phyloP scores from a whole-genome alignment of 2,329 filamentous ascomycete species.

The Aspergillus thermomutatus region DNA sequence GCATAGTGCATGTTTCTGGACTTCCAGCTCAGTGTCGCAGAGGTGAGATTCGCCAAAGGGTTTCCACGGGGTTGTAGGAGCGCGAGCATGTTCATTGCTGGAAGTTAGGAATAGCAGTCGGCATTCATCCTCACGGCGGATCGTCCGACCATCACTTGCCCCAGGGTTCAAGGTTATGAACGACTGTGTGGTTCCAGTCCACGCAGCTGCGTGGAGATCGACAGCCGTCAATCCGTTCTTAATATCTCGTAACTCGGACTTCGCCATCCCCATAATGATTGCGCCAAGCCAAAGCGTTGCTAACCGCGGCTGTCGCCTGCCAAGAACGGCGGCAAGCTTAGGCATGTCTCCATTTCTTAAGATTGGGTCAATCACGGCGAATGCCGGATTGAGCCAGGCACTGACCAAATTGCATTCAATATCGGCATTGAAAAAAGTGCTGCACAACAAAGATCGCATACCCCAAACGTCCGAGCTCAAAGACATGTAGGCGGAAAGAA shows the following conservation, averaged over 20 bases:
- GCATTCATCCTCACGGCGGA: constrained; percentile 20
- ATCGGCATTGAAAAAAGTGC: constrained; percentile 22
- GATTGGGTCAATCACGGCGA: constrained; percentile 15
- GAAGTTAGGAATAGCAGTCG: constrained; percentile 19
- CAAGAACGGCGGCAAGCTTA: constrained; percentile 11
- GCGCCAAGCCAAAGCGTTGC: constrained; percentile 21
- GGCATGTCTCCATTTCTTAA: not conserved
- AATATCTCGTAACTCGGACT: constrained; percentile 12
- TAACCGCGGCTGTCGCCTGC: constrained; percentile 13
- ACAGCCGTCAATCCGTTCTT: constrained; percentile 8
- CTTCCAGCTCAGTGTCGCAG: constrained; percentile 14
- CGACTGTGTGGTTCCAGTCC: constrained; percentile 12
- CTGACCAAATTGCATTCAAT: constrained; percentile 23
- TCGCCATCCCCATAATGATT: constrained; percentile 10
- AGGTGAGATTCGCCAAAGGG: constrained; percentile 17
- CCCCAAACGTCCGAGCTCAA: constrained; percentile 22
- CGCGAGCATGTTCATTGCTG: constrained; percentile 10
- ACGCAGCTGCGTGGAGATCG: constrained; percentile 18
- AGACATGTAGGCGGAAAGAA: constrained; percentile 19
- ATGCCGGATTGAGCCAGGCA: constrained; percentile 20
- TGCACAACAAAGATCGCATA: constrained; percentile 20
- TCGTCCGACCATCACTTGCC: constrained; percentile 1
- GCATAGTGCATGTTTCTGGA: constrained; percentile 19
- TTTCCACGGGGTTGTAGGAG: constrained; percentile 18
- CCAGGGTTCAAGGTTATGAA: constrained; percentile 15